Percentiles rank a stretch among this genome's conserved stretches.
phyloP scores from a whole-genome alignment of 2,329 filamentous ascomycete species.

The Aspergillus fructus region DNA sequence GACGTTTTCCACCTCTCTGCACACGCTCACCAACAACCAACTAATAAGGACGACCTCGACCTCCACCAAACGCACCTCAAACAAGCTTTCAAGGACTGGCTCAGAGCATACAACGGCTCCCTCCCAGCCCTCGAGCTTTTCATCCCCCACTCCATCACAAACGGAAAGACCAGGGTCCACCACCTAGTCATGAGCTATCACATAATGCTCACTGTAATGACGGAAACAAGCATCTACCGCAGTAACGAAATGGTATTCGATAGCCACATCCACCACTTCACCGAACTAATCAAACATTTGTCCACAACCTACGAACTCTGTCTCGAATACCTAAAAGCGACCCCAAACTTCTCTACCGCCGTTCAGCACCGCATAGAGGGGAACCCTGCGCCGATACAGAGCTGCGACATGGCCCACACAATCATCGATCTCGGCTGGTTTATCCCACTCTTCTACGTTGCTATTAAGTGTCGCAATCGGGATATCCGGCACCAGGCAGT shows the following conservation, averaged over 20 bases:
- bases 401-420: neutral
- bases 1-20: conserved; percentile 17
- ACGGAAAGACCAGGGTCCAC: conserved; percentile 1
- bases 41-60: neutral
- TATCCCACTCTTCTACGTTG: conserved; percentile 32
- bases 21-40: conserved; percentile 4
- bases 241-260: conserved; percentile 23
- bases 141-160: neutral
- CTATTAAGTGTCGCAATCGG: conserved; percentile 33
- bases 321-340: neutral
- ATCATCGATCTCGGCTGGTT: conserved; percentile 34
- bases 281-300: conserved; percentile 16
- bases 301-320: conserved; percentile 9
- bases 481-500: conserved; percentile 29
- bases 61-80: neutral
- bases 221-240: conserved; percentile 21
- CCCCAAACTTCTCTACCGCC: neutral
- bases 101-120: neutral
- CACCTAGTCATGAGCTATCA: conserved; percentile 41
- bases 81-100: neutral
- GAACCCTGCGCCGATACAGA: neutral
- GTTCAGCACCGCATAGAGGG: neutral
- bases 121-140: neutral
- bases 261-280: conserved; percentile 20
- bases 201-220: conserved; percentile 47